Conservation (phyloP, 2,329 filamentous ascomycete species). For the Pyrenochaeta sp. region DNA sequence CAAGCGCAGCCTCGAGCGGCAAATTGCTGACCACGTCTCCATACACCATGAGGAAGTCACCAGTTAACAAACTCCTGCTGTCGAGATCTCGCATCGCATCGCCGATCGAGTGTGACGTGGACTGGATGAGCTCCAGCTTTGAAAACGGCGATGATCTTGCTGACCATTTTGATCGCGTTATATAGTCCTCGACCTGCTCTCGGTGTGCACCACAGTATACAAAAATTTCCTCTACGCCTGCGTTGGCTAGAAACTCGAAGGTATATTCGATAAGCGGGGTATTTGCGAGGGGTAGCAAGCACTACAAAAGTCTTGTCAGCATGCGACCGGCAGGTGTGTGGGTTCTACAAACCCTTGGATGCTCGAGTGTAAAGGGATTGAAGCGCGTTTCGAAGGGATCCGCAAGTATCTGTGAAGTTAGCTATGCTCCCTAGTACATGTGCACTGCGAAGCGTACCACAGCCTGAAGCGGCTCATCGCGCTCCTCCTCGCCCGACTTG, state of each 20-base stretch:
- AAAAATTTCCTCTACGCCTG: slow-evolving; percentile 92
- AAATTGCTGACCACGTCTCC: slow-evolving; percentile 93
- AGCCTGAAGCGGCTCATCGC: slow-evolving; percentile 70
- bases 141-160: slow-evolving; percentile 80
- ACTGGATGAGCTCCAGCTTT: slow-evolving; percentile 83
- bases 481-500: slow-evolving; percentile 62
- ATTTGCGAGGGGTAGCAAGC: slow-evolving; percentile 91
- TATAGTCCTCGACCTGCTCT: slow-evolving; percentile 85
- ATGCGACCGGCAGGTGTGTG: not conserved
- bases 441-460: slow-evolving; percentile 57
- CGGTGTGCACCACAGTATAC: slow-evolving; percentile 91
- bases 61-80: slow-evolving; percentile 80
- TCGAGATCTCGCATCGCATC: slow-evolving; percentile 96
- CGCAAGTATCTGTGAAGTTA: slow-evolving; percentile 74
- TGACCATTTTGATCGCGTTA: slow-evolving; percentile 79
- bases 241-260: slow-evolving; percentile 93
- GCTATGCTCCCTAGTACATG: slow-evolving; percentile 10
- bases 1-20: slow-evolving; percentile 79
- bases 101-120: slow-evolving; percentile 85
- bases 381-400: slow-evolving; percentile 96
- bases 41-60: slow-evolving; percentile 92
- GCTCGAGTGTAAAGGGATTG: slow-evolving; percentile 86
- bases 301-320: slow-evolving; percentile 63
- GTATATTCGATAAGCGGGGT: slow-evolving; percentile 97
- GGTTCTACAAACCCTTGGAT: slow-evolving; percentile 74